Percentiles rank a stretch among this genome's conserved stretches.
phyloP scores from a whole-genome alignment of 108 stramenopile genomes.

The Skeletonema menzelii region DNA sequence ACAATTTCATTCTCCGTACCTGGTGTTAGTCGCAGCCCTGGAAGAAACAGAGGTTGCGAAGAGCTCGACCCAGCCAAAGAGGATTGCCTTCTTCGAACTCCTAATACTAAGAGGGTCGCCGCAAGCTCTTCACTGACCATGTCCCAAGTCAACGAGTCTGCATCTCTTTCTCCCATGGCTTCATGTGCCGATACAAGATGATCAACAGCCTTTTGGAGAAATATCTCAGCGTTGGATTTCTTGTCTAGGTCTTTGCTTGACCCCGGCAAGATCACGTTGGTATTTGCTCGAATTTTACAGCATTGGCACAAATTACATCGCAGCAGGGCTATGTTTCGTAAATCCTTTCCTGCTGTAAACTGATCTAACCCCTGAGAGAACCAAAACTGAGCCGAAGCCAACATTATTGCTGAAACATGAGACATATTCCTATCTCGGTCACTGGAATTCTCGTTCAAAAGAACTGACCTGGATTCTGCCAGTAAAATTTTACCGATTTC shows the following conservation, averaged over 20 bases:
- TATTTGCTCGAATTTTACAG: slow-evolving; percentile 75
- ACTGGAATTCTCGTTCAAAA: slow-evolving; percentile 26
- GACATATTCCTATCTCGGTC: slow-evolving; percentile 11
- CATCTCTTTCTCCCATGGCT: slow-evolving; percentile 65
- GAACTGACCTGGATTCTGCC: slow-evolving; percentile 52
- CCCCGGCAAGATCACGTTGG: slow-evolving; percentile 45
- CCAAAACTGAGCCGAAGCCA: slow-evolving; percentile 84
- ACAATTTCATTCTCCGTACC: slow-evolving; percentile 76
- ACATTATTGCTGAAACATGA: slow-evolving; percentile 54
- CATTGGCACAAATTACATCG: slow-evolving; percentile 84
- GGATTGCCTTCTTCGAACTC: slow-evolving; percentile 78
- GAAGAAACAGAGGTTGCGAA: slow-evolving; percentile 53
- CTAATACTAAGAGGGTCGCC: slow-evolving; percentile 76
- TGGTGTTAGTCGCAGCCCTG: slow-evolving; percentile 60
- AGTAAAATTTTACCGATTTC: slow-evolving; percentile 81
- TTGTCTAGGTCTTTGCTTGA: slow-evolving; percentile 15
- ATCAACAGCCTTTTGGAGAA: slow-evolving; percentile 74
- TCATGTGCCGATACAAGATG: slow-evolving; percentile 77
- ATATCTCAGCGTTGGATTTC: slow-evolving; percentile 65
- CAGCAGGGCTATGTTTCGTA: slow-evolving; percentile 72
- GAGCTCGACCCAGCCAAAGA: slow-evolving; percentile 49
- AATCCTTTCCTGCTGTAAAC: slow-evolving; percentile 61
- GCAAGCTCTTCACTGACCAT: slow-evolving; percentile 87
- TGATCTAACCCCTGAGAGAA: slow-evolving; percentile 65
- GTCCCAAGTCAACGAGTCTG: slow-evolving; percentile 78